These are phyloP conservation scores for Lumnitzera littorea DNA, from an alignment of 345 rosid species.

Conservation along the genomic window DNA sequence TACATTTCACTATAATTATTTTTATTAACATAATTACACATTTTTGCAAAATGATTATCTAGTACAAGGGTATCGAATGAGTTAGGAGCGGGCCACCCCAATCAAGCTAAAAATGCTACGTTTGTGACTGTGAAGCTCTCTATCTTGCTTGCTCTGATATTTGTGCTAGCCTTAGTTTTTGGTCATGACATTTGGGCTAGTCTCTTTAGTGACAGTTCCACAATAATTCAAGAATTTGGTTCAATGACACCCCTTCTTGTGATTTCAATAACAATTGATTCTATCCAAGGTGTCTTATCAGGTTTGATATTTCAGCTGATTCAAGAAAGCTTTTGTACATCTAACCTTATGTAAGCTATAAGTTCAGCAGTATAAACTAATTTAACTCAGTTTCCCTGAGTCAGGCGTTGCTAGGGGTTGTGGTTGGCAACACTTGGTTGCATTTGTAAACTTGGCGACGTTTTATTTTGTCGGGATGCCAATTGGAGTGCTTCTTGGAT, in stretches of 20 bases:
- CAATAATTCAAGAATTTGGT: slow-evolving; percentile 36
- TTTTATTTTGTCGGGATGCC: slow-evolving; percentile 50
- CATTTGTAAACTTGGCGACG: slow-evolving; percentile 38
- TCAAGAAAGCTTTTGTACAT: background rate
- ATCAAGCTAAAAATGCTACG: slow-evolving; percentile 46
- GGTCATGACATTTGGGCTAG: slow-evolving; percentile 60
- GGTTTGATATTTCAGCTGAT: slow-evolving; percentile 18
- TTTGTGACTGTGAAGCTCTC: slow-evolving; percentile 40
- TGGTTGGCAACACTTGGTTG: slow-evolving; percentile 67
- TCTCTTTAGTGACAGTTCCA: slow-evolving; percentile 37
- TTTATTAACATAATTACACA: too few relatives aligned
- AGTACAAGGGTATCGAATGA: slow-evolving; percentile 89
- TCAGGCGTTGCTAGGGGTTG: slow-evolving; percentile 73
- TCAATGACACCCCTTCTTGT: slow-evolving; percentile 49
- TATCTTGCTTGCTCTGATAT: slow-evolving; percentile 34
- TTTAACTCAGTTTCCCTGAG: background rate
- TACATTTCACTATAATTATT: background rate
- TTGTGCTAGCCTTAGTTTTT: slow-evolving; percentile 33
- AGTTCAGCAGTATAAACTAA: background rate
- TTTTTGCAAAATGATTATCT: background rate
- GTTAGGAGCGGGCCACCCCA: slow-evolving; percentile 53
- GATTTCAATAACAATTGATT: slow-evolving; percentile 50
- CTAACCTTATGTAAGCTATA: background rate
- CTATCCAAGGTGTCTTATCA: slow-evolving; percentile 58
- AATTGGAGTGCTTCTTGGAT: slow-evolving; percentile 36